A percentile compares a stretch with the other conserved stretches of the same genome.
Conservation (phyloP, 192 early-diverging fungal genomes). For the Borealophlyctis nickersoniae region DNA sequence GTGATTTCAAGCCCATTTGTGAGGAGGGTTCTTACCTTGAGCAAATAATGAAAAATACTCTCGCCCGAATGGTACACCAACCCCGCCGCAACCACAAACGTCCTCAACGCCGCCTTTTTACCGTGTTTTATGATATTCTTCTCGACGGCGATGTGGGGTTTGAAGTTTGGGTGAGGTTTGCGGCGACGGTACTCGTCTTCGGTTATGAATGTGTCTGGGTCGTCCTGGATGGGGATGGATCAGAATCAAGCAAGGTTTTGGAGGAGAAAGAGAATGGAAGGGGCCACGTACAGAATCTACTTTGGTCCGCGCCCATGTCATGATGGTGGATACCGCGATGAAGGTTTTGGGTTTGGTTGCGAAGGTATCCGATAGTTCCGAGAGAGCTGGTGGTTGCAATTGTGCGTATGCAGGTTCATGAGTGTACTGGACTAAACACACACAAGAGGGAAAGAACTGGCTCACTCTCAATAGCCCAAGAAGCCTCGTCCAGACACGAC, state of each 20-base stretch:
- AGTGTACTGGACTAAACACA: background rate
- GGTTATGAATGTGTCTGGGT: slow-evolving; percentile 49
- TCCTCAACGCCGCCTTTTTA: slow-evolving; percentile 50
- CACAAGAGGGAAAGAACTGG: too few species aligned
- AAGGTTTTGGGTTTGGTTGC: slow-evolving; percentile 52
- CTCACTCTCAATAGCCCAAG: slow-evolving; percentile 53
- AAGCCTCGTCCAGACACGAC: slow-evolving; percentile 52
- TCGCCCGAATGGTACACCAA: slow-evolving; percentile 56
- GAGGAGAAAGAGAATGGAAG: background rate
- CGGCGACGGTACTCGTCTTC: slow-evolving; percentile 61
- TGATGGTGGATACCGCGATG: slow-evolving; percentile 54
- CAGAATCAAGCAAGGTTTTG: background rate
- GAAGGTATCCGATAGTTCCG: slow-evolving; percentile 48
- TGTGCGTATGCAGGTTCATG: background rate
- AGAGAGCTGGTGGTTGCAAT: slow-evolving; percentile 32
- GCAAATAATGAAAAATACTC: slow-evolving; percentile 56
- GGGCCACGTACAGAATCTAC: slow-evolving; percentile 40
- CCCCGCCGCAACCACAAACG: slow-evolving; percentile 54
- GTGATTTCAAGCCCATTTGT: too few species aligned
- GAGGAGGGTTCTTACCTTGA: slow-evolving; percentile 44
- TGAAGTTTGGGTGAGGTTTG: slow-evolving; percentile 60
- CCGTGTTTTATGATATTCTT: slow-evolving; percentile 56
- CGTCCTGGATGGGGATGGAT: slow-evolving; percentile 30
- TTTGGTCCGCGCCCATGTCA: slow-evolving; percentile 64
- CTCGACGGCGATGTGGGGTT: slow-evolving; percentile 48